A percentile compares a stretch with the other conserved stretches of the same genome.
Conservation (phyloP, 2,329 filamentous ascomycete genomes). For the Cladosporium sp. region DNA sequence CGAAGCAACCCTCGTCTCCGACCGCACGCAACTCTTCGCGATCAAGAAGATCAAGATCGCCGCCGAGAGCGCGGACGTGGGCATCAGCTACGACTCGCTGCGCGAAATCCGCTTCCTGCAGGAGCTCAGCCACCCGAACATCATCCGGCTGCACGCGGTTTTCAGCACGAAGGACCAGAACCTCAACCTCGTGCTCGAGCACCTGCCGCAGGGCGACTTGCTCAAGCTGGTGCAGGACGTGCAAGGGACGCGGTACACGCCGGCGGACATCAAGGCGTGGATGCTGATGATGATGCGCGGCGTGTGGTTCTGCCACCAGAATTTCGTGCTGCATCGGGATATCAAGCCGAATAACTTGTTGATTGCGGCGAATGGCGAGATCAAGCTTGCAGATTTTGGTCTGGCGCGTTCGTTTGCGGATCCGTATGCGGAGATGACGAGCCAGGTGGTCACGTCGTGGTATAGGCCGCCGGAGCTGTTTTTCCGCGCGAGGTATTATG, state of each 20-base stretch:
- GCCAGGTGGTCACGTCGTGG: constrained; percentile 93
- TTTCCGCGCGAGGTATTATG: constrained; percentile 84
- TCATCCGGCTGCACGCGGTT: constrained; percentile 85
- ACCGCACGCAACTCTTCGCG: constrained; percentile 71
- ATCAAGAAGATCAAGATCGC: constrained; percentile 91
- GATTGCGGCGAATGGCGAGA: constrained; percentile 83
- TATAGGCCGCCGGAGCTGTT: constrained; percentile 92
- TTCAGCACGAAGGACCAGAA: constrained; percentile 97
- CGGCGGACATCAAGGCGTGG: constrained; percentile 93
- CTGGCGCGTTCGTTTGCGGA: constrained; percentile 85
- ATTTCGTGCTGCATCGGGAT: constrained; percentile 88
- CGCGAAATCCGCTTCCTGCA: constrained; percentile 94
- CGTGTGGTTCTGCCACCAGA: constrained; percentile 95
- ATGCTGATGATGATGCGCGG: constrained; percentile 94
- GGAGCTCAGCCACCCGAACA: constrained; percentile 90
- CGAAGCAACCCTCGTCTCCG: constrained; percentile 68
- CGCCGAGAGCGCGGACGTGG: constrained; percentile 73
- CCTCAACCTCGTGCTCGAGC: constrained; percentile 91
- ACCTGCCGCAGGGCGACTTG: constrained; percentile 85
- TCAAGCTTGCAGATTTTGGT: constrained; percentile 97
- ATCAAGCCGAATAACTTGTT: constrained; percentile 99
- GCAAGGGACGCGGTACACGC: constrained; percentile 69
- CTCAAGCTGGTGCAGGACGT: constrained; percentile 90
- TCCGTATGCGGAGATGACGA: constrained; percentile 78
- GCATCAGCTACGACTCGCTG: constrained; percentile 88